phyloP scores from a whole-genome alignment of 1,139 yeast species.

The Geotrichum klebahnii region DNA sequence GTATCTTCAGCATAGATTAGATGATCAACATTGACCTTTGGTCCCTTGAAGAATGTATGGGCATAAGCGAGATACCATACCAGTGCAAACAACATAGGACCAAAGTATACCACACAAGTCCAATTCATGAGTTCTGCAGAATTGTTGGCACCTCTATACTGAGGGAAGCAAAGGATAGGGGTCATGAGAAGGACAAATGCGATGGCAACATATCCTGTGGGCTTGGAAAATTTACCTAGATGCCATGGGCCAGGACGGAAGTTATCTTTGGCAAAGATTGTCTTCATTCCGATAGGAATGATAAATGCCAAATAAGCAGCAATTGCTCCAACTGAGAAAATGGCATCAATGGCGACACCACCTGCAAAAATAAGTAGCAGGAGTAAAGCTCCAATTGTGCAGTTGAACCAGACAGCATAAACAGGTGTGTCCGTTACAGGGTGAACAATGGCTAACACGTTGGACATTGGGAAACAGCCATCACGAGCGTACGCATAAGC shows the following conservation, averaged over 20 bases:
- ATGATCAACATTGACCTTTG: constrained; percentile 53
- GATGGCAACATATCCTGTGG: constrained; percentile 38
- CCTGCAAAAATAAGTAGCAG: constrained; percentile 64
- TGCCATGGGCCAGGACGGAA: constrained; percentile 70
- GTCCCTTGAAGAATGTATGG: constrained; percentile 65
- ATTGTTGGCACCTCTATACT: constrained; percentile 46
- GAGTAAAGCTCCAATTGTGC: constrained; percentile 53
- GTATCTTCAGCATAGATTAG: constrained; percentile 36
- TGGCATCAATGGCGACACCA: constrained; percentile 65
- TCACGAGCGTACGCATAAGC: constrained; percentile 68
- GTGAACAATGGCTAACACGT: constrained; percentile 53
- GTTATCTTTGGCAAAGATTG: constrained; percentile 49
- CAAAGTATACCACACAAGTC: constrained; percentile 66
- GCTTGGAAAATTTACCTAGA: constrained; percentile 52
- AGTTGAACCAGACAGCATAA: constrained; percentile 64
- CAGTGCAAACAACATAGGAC: constrained; percentile 53
- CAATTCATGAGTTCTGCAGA: constrained; percentile 58
- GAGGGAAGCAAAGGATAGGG: constrained; percentile 66
- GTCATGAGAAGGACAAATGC: constrained; percentile 54
- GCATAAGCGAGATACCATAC: constrained; percentile 57
- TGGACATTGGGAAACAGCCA: constrained; percentile 61
- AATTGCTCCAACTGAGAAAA: constrained; percentile 73
- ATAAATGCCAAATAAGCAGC: constrained; percentile 67
- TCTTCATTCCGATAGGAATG: constrained; percentile 59
- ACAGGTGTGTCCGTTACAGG: constrained; percentile 60